phyloP scores from a whole-genome alignment of 257 asterid species.

The Nicotiana tomentosiformis region DNA sequence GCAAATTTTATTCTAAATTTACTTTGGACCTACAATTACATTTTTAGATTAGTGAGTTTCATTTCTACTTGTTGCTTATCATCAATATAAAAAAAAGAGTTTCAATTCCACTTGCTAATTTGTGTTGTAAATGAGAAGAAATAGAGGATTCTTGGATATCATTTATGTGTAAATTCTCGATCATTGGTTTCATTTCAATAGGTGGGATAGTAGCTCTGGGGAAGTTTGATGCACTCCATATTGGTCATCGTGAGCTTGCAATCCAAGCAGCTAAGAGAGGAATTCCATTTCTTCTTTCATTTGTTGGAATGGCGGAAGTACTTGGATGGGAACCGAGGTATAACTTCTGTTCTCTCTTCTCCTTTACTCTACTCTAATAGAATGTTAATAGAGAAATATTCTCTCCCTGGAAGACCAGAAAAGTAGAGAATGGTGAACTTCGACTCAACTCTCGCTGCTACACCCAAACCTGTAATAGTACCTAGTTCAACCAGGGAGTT shows the following conservation, averaged over 20 bases:
- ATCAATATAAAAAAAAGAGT: neutral
- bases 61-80: neutral
- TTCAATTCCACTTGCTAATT: neutral
- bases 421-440: neutral
- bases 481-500: neutral
- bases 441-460: neutral
- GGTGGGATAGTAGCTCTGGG: slow-evolving; percentile 98
- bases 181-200: slow-evolving; percentile 20
- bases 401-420: neutral
- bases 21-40: neutral
- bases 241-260: slow-evolving; percentile 97
- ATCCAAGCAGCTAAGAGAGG: slow-evolving; percentile 89
- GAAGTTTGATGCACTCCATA: slow-evolving; percentile 96
- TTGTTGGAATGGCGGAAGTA: slow-evolving; percentile 89
- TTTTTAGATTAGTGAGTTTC: neutral
- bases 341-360: slow-evolving; percentile 10
- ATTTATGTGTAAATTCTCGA: neutral
- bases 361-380: neutral
- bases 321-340: slow-evolving; percentile 98
- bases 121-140: neutral
- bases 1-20: neutral
- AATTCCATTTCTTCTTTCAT: slow-evolving; percentile 72
- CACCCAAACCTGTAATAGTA: neutral
- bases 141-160: neutral
- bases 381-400: neutral